Evolutionary conservation across 371 early-diverging fungal species (phyloP).

Genomic region (Syncephalastrum contaminatum): DNA sequence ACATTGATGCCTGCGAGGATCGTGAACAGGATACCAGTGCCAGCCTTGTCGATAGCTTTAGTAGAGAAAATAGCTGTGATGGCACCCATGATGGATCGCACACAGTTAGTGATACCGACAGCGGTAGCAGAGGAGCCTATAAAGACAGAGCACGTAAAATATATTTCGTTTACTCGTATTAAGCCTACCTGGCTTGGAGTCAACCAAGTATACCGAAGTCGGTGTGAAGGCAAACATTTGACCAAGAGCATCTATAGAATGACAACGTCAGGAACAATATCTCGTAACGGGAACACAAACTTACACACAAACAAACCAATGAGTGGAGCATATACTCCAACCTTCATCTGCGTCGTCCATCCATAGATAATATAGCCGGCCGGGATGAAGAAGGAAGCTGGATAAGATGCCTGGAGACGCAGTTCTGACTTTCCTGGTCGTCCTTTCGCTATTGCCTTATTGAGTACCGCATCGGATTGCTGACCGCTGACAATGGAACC

Average conservation of each 20-base stretch:
- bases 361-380: slow-evolving; percentile 36
- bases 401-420: slow-evolving; percentile 34
- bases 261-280: not conserved
- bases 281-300: not conserved
- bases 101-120: slow-evolving; percentile 37
- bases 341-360: slow-evolving; percentile 28
- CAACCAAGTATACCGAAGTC: slow-evolving; percentile 18
- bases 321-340: slow-evolving; percentile 22
- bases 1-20: slow-evolving; percentile 22
- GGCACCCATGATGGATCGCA: slow-evolving; percentile 35
- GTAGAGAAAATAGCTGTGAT: slow-evolving; percentile 25
- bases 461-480: slow-evolving; percentile 45
- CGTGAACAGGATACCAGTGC: slow-evolving; percentile 26
- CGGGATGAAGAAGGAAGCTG: slow-evolving; percentile 32
- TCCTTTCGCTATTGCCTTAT: slow-evolving; percentile 13
- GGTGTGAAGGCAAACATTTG: slow-evolving; percentile 27
- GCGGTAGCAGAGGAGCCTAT: slow-evolving; percentile 31
- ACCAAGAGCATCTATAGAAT: slow-evolving; percentile 22
- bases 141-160: slow-evolving; percentile 12
- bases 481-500: slow-evolving; percentile 50
- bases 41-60: slow-evolving; percentile 16
- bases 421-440: slow-evolving; percentile 29
- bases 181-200: slow-evolving; percentile 11
- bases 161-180: not conserved
- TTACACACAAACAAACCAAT: slow-evolving; percentile 30